A percentile compares a stretch with the other conserved stretches of the same genome.
Evolutionary conservation across 305 asterid genomes (phyloP).

Genomic region (Rubia occidens): DNA sequence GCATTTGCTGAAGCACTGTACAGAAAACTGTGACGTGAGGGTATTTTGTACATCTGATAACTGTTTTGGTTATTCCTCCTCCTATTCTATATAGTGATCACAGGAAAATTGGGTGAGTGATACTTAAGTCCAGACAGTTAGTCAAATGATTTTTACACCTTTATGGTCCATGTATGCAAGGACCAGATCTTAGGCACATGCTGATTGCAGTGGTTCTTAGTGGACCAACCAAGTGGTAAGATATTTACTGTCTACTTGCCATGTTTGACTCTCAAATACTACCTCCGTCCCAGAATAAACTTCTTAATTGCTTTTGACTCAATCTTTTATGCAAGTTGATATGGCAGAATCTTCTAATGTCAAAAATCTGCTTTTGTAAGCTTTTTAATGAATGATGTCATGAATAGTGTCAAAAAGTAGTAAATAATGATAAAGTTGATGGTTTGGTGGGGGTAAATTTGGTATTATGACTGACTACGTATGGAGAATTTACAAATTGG

Average conservation of each 20-base stretch:
- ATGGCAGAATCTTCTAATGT: too few relatives aligned
- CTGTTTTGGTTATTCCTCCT: constrained; percentile 1
- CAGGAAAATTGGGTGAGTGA: background rate
- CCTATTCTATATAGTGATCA: constrained; percentile 5
- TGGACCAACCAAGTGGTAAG: background rate
- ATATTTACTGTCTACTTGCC: background rate
- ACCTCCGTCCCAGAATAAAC: too few relatives aligned
- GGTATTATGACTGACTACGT: too few relatives aligned
- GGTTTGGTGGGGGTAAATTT: too few relatives aligned
- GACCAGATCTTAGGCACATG: constrained; percentile 4
- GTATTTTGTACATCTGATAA: background rate
- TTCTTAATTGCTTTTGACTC: too few relatives aligned
- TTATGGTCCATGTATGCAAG: constrained; percentile 4
- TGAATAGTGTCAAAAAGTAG: too few relatives aligned
- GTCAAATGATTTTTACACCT: background rate
- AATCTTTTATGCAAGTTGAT: too few relatives aligned
- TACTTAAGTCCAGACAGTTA: background rate
- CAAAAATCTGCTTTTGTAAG: too few relatives aligned
- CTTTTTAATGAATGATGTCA: too few relatives aligned
- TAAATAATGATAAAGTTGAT: too few relatives aligned
- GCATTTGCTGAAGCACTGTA: background rate
- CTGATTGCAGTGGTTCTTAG: constrained; percentile 3
- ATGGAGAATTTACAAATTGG: too few relatives aligned
- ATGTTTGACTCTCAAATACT: background rate
- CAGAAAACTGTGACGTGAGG: background rate